Evolutionary conservation across 345 rosid genomes (phyloP).

Genomic region (Salix udensis): DNA sequence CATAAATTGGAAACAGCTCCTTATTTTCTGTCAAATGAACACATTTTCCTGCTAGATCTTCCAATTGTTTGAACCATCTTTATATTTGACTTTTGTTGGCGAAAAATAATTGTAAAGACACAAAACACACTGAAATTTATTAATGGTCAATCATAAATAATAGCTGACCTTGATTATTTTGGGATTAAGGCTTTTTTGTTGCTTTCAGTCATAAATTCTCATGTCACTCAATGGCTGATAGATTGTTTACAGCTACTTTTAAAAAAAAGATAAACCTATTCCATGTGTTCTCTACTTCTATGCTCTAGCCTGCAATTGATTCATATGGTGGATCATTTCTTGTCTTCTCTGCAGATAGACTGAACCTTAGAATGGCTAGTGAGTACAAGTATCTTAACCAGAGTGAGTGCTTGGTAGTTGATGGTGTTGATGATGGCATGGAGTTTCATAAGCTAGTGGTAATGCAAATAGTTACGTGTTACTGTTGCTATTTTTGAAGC

Average conservation of each 20-base stretch:
- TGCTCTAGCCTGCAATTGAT: background rate
- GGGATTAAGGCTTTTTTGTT: background rate
- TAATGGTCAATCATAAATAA: background rate
- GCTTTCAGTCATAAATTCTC: background rate
- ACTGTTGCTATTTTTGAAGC: constrained; percentile 7
- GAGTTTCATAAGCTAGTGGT: constrained; percentile 71
- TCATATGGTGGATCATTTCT: constrained; percentile 1
- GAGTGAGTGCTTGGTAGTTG: constrained; percentile 70
- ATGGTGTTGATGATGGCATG: constrained; percentile 71
- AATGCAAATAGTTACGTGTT: constrained; percentile 20
- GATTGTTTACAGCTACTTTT: background rate
- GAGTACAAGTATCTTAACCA: constrained; percentile 85
- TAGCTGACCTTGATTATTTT: background rate
- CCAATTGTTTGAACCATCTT: background rate
- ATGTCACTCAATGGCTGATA: background rate
- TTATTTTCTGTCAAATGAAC: background rate
- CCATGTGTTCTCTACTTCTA: background rate
- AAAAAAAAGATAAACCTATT: constrained; percentile 2
- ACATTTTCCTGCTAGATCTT: background rate
- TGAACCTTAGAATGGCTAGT: constrained; percentile 71
- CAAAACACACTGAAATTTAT: background rate
- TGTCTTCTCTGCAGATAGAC: constrained; percentile 49
- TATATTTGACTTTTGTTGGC: background rate
- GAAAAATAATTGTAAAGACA: background rate
- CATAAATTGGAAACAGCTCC: background rate